These are phyloP conservation scores for Neoascochyta sp. DNA, from an alignment of 2,329 filamentous ascomycete species.

Conservation along the genomic window DNA sequence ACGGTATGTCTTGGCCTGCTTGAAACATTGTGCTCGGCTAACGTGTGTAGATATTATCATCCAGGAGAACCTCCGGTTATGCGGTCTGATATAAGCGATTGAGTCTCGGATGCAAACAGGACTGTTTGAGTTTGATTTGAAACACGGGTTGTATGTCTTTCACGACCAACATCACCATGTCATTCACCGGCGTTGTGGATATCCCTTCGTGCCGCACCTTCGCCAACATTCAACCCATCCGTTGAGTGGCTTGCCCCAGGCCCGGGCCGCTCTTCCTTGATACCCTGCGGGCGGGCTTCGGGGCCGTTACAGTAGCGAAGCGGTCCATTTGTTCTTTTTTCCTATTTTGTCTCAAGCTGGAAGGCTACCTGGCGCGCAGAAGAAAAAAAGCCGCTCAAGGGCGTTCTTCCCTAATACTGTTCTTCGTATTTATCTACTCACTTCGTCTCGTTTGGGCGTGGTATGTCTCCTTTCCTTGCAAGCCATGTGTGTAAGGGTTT, in stretches of 20 bases:
- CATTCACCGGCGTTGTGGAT: slow-evolving; percentile 39
- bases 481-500: slow-evolving; percentile 9
- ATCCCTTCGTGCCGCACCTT: slow-evolving; percentile 24
- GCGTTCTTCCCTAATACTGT: slow-evolving; percentile 19
- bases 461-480: slow-evolving; percentile 10
- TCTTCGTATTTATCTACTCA: slow-evolving; percentile 11
- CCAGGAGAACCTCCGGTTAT: slow-evolving; percentile 96
- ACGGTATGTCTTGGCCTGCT: slow-evolving; percentile 73
- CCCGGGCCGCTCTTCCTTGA: slow-evolving; percentile 34
- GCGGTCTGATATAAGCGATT: slow-evolving; percentile 79
- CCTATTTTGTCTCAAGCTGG: slow-evolving; percentile 7
- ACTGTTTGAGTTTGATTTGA: slow-evolving; percentile 29
- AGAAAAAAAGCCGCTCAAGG: slow-evolving; percentile 10
- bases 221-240: slow-evolving; percentile 18
- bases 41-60: slow-evolving; percentile 87
- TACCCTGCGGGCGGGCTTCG: slow-evolving; percentile 32
- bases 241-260: slow-evolving; percentile 30
- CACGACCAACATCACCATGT: slow-evolving; percentile 30
- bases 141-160: slow-evolving; percentile 38
- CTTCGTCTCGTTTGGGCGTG: slow-evolving; percentile 10
- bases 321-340: slow-evolving; percentile 14
- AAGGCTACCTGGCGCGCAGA: slow-evolving; percentile 12
- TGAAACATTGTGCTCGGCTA: too few species aligned
- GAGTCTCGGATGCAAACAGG: slow-evolving; percentile 22
- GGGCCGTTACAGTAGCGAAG: slow-evolving; percentile 20